Base-by-base conservation (phyloP, 345 rosid genomes). In the Dovyalis caffra region DNA sequence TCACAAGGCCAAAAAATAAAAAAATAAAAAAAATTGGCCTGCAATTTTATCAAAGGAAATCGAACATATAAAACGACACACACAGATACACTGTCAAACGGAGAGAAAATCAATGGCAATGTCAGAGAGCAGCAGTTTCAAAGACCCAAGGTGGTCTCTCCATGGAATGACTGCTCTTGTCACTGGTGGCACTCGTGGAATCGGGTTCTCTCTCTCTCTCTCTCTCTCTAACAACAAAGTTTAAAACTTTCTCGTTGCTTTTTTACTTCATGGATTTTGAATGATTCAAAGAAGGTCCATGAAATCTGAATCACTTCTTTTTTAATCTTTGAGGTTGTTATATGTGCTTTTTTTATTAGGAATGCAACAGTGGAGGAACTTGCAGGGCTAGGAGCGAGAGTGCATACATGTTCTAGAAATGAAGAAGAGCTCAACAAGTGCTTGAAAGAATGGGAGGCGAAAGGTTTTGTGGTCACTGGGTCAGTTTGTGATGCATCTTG, bases 161-260 rank as follows among this genome's bases (percentile, higher is more conserved):
- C 78, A 81, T 15, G 95, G 95, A 9, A 79, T 74, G 83, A 91
- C 86, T 0, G 95, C 98, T 80, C 87, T 93, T 4, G 93, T 91
- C 71, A 90, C 97, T 68, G 98, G 98, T 29, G 97, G 97, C 63
- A 91, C 98, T 68, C 93, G 97, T 62, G 98, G 98, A 66, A 93
- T 93, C 63, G 97, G 98, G 98, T 89, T n/a, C 38, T 72, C 71
- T 1, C 26, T 69, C 76, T 57, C 6, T 47, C 16, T 23, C 2
- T 29, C 71, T 32, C 4, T 60, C 26, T 28, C 15, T 23, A 15
- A 12, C 1, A 10, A 11, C 7, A 38, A 66, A 37, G 40, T 66
- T 12, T n/a, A 10, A n/a, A 63, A 63, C 12, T 35, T 9, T 20
- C 25, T 35, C 14, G 0, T 18, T 64, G 9, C 3, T 10, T 72